Evolutionary conservation across 2,329 filamentous ascomycete genomes (phyloP), one percentile per base, ranked within the genome.

Genomic region (Didymella exigua): DNA sequence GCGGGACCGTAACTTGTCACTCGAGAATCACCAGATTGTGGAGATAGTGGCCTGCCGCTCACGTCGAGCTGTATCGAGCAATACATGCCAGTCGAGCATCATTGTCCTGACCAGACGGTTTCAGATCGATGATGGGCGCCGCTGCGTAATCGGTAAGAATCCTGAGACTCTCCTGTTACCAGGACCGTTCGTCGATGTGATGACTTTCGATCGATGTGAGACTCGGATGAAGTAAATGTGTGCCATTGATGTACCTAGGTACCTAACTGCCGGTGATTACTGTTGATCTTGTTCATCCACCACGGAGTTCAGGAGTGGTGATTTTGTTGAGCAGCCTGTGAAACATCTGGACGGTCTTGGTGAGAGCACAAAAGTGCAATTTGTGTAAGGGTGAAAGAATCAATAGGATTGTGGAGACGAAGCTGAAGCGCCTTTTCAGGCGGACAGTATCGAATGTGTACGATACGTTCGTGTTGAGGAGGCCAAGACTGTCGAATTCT

Each of bases 381-480:
- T 30, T 27, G 38, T 24, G 21, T 3, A 38, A 49, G 19, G 31
- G 34, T 16, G 16, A 29, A 45, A 34, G 46, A 49, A 36, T 45
- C 41, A 37, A 55, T 55, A 49, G 13, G 26, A n/a, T 23, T 34
- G 46, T 44, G 45, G 52, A 36, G 27, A 40, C 45, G 23, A 19
- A 30, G 34, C 29, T 45, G 45, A 40, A 37, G 40, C 52, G 40
- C 40, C 45, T 41, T 33, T 10, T 45, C 31, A 54, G 52, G 33
- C 52, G 52, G 52, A 45, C 52, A 36, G 31, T 45, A 45, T 54
- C 34, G 34, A 45, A 45, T 29, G 34, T 36, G 40, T 37, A 49
- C 46, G 16, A 24, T 18, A 21, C 37, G 21, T 29, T 49, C 46
- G 41, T 55, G 52, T 55, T 55, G 52, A 55, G 52, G 18, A 42